phyloP scores from a whole-genome alignment of 2,329 filamentous ascomycete genomes.

The Pyrenophora seminiperda region DNA sequence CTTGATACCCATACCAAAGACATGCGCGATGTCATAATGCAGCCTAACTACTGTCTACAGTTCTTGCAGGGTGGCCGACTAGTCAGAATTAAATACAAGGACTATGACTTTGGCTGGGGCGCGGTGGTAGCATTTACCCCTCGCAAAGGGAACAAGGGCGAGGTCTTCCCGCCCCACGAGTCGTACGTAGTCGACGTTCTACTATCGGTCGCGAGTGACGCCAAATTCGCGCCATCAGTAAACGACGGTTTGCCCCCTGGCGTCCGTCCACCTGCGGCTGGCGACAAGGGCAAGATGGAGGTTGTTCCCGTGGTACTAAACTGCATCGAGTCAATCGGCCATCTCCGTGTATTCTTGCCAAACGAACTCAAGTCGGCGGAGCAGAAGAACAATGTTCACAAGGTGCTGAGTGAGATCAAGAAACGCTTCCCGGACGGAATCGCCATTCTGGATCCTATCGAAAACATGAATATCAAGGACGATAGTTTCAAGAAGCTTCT shows the following conservation, averaged over 20 bases:
- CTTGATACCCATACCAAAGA: conserved; percentile 83
- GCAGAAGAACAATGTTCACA: conserved; percentile 71
- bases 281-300: conserved; percentile 73
- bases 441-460: conserved; percentile 86
- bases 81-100: conserved; percentile 79
- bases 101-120: conserved; percentile 92
- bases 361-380: conserved; percentile 71
- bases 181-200: conserved; percentile 83
- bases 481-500: conserved; percentile 92
- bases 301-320: conserved; percentile 85
- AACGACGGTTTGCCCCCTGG: conserved; percentile 69
- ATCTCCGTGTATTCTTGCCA: conserved; percentile 82
- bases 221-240: conserved; percentile 61
- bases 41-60: conserved; percentile 82
- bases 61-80: conserved; percentile 89
- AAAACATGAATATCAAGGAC: conserved; percentile 94
- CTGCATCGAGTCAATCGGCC: conserved; percentile 82
- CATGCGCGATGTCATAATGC: conserved; percentile 88
- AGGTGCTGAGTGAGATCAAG: conserved; percentile 76
- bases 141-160: conserved; percentile 69
- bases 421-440: conserved; percentile 91
- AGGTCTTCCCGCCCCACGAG: conserved; percentile 73
- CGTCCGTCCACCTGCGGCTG: conserved; percentile 64
- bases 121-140: conserved; percentile 76
- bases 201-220: conserved; percentile 64